A percentile compares a stretch with the other conserved stretches of the same genome.
Conservation (phyloP, 805 yeast genomes). For the Cyberlindnera euphorbiae region DNA sequence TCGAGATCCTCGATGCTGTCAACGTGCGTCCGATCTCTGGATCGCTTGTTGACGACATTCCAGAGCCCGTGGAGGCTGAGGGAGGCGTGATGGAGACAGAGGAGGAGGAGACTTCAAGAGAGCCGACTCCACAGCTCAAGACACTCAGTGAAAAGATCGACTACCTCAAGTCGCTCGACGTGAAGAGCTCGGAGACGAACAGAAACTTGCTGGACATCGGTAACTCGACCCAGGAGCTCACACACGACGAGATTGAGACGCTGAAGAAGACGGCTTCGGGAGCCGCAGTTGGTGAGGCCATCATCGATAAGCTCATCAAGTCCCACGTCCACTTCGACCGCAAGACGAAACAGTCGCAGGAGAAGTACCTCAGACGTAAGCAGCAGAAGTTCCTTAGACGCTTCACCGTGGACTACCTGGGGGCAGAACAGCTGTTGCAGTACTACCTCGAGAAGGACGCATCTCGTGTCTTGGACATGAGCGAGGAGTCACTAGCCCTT, state of each 20-base stretch:
- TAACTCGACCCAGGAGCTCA: slow-evolving; percentile 63
- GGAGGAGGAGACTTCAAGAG: slow-evolving; percentile 30
- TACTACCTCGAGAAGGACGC: slow-evolving; percentile 70
- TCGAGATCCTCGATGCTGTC: slow-evolving; percentile 66
- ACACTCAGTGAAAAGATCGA: slow-evolving; percentile 25
- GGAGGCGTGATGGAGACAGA: slow-evolving; percentile 19
- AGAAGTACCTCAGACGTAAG: slow-evolving; percentile 85
- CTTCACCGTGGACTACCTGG: slow-evolving; percentile 76
- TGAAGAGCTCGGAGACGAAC: slow-evolving; percentile 52
- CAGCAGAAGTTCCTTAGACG: slow-evolving; percentile 85
- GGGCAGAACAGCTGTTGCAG: slow-evolving; percentile 65
- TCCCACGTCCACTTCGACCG: slow-evolving; percentile 84
- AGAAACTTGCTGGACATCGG: slow-evolving; percentile 66
- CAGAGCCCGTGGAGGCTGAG: slow-evolving; percentile 25
- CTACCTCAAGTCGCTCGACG: slow-evolving; percentile 27
- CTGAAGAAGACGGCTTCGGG: slow-evolving; percentile 67
- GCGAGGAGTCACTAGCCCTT: slow-evolving; percentile 79
- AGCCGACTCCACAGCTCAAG: slow-evolving; percentile 27
- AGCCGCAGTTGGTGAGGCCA: slow-evolving; percentile 61
- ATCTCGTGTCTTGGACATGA: slow-evolving; percentile 67
- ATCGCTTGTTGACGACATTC: slow-evolving; percentile 32
- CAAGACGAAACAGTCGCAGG: slow-evolving; percentile 87
- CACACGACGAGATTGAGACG: slow-evolving; percentile 77
- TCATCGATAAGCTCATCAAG: slow-evolving; percentile 76
- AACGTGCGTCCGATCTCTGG: slow-evolving; percentile 42